Evolutionary conservation across 257 asterid genomes (phyloP), one percentile per base, ranked within the genome.

Genomic region (Buddleja alternifolia): DNA sequence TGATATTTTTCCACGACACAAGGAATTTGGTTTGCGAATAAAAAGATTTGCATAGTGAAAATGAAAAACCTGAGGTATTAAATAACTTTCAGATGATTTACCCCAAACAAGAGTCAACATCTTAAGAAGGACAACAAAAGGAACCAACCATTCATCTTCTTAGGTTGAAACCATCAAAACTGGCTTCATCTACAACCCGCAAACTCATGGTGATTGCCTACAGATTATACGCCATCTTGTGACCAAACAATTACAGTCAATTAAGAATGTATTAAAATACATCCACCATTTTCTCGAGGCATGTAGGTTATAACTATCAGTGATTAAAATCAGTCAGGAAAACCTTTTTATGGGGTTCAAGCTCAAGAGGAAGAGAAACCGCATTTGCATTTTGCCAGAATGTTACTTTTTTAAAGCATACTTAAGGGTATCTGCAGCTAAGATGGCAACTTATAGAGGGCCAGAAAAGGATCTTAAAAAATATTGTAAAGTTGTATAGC

Each of bases 291-390:
- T 36, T 24, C 34, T 52, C 39, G 3, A 54, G n/a, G 32, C 34
- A 11, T 24, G 60, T 36, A 29, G 34, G 2, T 29, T 29, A 29
- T n/a, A 47, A 73, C 4, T 20, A 24, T 62, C 17, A 51, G 29
- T 44, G 17, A 45, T 41, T 63, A 17, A 54, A 15, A 1, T 17
- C 32, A 2, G 24, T 16, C 17, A 9, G 6, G 58, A 41, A 16
- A 44, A 19, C 7, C 15, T 44, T 55, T 10, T 44, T 45, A 44
- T 15, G 7, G 41, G 62, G 62, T 15, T 23, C 17, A 71, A 29
- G 52, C 76, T 44, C 55, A n/a, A 53, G 53, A 36, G 36, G 16
- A 15, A 60, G 69, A 42, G 46, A 44, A 19, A 45, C 12, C 5
- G 36, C 57, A 55, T 34, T 4, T 19, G 70, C 20, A 34, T 59